phyloP scores from a whole-genome alignment of 305 asterid species.

The Fraxinus albicans region DNA sequence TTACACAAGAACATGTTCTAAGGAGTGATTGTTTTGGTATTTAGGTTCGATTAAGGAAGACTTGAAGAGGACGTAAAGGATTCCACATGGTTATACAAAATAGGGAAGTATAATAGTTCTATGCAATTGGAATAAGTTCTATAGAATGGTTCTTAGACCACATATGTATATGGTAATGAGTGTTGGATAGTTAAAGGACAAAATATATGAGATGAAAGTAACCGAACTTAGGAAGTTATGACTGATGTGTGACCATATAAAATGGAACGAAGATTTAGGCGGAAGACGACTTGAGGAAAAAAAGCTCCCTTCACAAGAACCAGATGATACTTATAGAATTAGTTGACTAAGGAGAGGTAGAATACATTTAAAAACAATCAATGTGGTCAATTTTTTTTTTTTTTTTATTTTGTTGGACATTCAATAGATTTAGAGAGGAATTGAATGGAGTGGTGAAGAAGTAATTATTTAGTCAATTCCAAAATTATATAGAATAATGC shows the following conservation, averaged over 20 bases:
- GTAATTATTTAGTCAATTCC: too few relatives aligned
- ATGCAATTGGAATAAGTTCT: not conserved
- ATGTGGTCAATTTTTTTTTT: too few relatives aligned
- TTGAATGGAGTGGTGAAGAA: too few relatives aligned
- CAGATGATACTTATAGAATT: too few relatives aligned
- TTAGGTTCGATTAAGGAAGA: not conserved
- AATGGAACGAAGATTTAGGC: not conserved
- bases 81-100: not conserved
- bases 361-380: too few relatives aligned
- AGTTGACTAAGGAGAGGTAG: too few relatives aligned
- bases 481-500: too few relatives aligned
- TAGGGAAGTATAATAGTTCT: not conserved
- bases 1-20: not conserved
- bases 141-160: not conserved
- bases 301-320: too few relatives aligned
- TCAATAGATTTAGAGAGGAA: too few relatives aligned
- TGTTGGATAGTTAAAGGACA: not conserved
- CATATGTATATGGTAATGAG: not conserved
- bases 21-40: not conserved
- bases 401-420: too few relatives aligned
- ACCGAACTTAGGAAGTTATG: not conserved
- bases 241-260: not conserved
- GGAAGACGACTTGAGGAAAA: not conserved
- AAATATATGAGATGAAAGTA: not conserved
- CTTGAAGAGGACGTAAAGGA: not conserved